Conservation (phyloP, 495 filamentous ascomycete genomes). For the Amniculicola lignicola region DNA sequence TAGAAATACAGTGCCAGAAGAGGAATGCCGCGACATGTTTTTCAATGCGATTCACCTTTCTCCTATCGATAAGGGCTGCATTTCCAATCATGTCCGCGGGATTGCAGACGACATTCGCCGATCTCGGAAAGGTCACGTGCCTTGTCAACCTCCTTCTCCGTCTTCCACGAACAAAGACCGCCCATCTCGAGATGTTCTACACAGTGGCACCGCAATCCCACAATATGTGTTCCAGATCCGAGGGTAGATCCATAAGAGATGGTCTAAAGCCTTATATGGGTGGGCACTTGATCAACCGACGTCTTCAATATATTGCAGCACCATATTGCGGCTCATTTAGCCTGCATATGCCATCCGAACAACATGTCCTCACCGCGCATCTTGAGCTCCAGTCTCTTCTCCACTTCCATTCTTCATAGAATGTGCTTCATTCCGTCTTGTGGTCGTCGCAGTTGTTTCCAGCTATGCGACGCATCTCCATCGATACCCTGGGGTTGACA, state of each 20-base stretch:
- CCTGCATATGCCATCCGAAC: conserved; percentile 28
- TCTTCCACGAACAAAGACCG: too few relatives aligned
- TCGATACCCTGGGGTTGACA: conserved; percentile 30
- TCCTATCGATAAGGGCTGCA: conserved; percentile 22
- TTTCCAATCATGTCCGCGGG: conserved; percentile 26
- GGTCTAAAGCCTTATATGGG: conserved; percentile 11
- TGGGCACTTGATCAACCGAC: too few relatives aligned
- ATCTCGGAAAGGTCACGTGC: too few relatives aligned
- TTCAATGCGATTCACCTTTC: conserved; percentile 10
- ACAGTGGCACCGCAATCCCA: too few relatives aligned
- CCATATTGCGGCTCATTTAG: conserved; percentile 33
- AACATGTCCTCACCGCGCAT: conserved; percentile 24
- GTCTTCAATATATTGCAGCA: conserved; percentile 18
- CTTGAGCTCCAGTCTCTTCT: not conserved
- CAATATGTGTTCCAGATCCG: too few relatives aligned
- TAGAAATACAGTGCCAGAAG: not conserved
- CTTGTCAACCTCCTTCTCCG: too few relatives aligned
- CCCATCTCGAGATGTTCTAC: too few relatives aligned
- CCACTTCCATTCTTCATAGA: not conserved
- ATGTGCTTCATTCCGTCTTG: conserved; percentile 18
- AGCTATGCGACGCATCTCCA: conserved; percentile 28
- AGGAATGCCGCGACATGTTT: not conserved
- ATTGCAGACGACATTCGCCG: too few relatives aligned
- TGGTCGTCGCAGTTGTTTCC: not conserved
- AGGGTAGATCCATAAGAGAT: too few relatives aligned